These are phyloP conservation scores for Flaveria trinervia DNA, from an alignment of 129 eudicot species.

Conservation along the genomic window DNA sequence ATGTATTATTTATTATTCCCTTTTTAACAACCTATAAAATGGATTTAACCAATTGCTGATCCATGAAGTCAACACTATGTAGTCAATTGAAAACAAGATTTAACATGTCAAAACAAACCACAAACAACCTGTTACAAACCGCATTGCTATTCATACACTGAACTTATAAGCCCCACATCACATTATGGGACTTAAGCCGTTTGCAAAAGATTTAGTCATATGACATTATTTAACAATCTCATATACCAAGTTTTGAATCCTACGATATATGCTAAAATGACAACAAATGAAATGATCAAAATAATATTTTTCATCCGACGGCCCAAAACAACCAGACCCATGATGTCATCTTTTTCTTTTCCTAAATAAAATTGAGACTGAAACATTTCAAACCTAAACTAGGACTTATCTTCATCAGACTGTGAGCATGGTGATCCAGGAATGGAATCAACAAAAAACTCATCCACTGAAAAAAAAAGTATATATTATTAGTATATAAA, in stretches of 20 bases:
- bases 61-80: conserved; percentile 5
- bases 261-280: conserved; percentile 18
- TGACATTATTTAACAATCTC: conserved; percentile 14
- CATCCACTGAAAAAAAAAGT: conserved; percentile 54
- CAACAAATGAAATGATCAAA: conserved; percentile 28
- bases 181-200: neutral
- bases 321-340: conserved; percentile 22
- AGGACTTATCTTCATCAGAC: conserved; percentile 47
- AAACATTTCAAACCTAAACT: conserved; percentile 26
- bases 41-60: neutral
- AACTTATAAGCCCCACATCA: neutral
- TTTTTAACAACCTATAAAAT: neutral
- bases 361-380: conserved; percentile 25
- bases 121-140: no score
- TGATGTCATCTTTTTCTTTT: conserved; percentile 16
- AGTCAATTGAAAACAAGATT: conserved; percentile 7
- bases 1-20: neutral
- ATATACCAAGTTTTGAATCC: conserved; percentile 20
- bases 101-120: conserved; percentile 4
- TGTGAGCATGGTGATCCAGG: conserved; percentile 48
- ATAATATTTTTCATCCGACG: conserved; percentile 22
- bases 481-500: neutral
- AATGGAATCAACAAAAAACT: conserved; percentile 68
- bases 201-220: conserved; percentile 18
- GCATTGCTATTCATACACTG: neutral